Evolutionary conservation across 352 stramenopile genomes (phyloP).

Genomic region (Phytophthora fragariaefolia): DNA sequence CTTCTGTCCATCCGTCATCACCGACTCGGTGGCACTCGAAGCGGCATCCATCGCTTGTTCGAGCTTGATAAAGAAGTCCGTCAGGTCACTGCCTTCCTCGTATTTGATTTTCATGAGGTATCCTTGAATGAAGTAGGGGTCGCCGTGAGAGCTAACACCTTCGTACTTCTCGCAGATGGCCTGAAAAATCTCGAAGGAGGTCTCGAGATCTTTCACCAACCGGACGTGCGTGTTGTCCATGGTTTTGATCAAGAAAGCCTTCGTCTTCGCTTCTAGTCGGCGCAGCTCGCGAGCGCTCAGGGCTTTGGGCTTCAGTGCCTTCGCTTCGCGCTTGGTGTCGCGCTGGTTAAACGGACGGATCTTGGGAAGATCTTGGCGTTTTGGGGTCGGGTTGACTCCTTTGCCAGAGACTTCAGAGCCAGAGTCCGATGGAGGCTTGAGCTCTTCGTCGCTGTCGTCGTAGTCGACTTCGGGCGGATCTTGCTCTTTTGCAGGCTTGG

Average conservation of each 20-base stretch:
- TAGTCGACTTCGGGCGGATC: background rate
- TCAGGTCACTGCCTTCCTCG: background rate
- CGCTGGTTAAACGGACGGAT: background rate
- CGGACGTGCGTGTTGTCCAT: slow-evolving; percentile 8
- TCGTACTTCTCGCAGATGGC: slow-evolving; percentile 10
- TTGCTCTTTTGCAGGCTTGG: background rate
- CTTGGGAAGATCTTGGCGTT: background rate
- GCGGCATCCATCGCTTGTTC: slow-evolving; percentile 4
- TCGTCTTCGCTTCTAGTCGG: background rate
- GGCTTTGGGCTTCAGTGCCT: too few species aligned
- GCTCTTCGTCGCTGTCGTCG: background rate
- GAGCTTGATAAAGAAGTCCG: background rate
- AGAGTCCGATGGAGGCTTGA: background rate
- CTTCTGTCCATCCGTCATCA: slow-evolving; percentile 11
- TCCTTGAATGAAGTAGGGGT: slow-evolving; percentile 6
- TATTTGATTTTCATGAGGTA: slow-evolving; percentile 8
- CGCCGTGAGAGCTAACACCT: background rate
- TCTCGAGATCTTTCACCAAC: background rate
- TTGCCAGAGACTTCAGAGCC: background rate
- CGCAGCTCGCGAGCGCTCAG: background rate
- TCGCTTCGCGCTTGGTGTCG: background rate
- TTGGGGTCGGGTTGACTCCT: background rate
- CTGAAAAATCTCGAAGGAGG: background rate
- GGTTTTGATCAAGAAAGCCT: slow-evolving; percentile 7
- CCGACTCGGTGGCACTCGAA: background rate